A percentile compares a stretch with the other conserved stretches of the same genome.
These are phyloP conservation scores for Ruellia speciosa DNA, from an alignment of 305 asterid genomes.

Conservation along the genomic window DNA sequence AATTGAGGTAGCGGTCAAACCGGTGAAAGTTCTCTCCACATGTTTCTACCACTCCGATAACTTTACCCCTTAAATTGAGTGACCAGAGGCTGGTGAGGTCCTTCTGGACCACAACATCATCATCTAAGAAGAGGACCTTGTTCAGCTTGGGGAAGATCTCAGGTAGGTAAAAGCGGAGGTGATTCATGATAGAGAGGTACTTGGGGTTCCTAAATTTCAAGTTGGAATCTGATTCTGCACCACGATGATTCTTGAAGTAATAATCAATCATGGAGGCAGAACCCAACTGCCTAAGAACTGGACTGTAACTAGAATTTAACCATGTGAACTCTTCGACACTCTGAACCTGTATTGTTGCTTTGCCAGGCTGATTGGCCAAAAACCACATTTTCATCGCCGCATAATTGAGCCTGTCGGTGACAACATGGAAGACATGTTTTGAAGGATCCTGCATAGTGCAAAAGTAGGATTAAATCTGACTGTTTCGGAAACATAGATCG, in stretches of 20 bases:
- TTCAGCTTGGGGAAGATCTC: slow-evolving; percentile 56
- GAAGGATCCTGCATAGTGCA: slow-evolving; percentile 39
- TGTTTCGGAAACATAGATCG: background rate
- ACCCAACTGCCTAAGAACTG: slow-evolving; percentile 55
- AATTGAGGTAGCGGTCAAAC: slow-evolving; percentile 61
- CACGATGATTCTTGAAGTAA: slow-evolving; percentile 44
- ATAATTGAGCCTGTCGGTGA: slow-evolving; percentile 58
- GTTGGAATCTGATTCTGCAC: slow-evolving; percentile 46
- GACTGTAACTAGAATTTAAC: slow-evolving; percentile 67
- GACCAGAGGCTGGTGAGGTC: slow-evolving; percentile 55
- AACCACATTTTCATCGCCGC: slow-evolving; percentile 81
- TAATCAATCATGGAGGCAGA: slow-evolving; percentile 61
- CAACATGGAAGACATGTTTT: slow-evolving; percentile 57
- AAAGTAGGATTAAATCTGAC: background rate
- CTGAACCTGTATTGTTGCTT: slow-evolving; percentile 49
- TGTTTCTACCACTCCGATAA: slow-evolving; percentile 64
- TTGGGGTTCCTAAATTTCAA: slow-evolving; percentile 62
- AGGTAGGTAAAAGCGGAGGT: slow-evolving; percentile 60
- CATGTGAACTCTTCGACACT: slow-evolving; percentile 59
- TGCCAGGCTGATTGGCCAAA: slow-evolving; percentile 43
- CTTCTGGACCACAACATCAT: slow-evolving; percentile 50
- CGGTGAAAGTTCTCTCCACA: slow-evolving; percentile 73
- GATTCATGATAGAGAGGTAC: slow-evolving; percentile 67
- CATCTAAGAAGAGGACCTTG: slow-evolving; percentile 60
- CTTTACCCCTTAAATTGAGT: slow-evolving; percentile 49